Percentiles rank a stretch among this genome's conserved stretches.
phyloP scores from a whole-genome alignment of 2,329 filamentous ascomycete genomes.

The Epichloe gansuensis region DNA sequence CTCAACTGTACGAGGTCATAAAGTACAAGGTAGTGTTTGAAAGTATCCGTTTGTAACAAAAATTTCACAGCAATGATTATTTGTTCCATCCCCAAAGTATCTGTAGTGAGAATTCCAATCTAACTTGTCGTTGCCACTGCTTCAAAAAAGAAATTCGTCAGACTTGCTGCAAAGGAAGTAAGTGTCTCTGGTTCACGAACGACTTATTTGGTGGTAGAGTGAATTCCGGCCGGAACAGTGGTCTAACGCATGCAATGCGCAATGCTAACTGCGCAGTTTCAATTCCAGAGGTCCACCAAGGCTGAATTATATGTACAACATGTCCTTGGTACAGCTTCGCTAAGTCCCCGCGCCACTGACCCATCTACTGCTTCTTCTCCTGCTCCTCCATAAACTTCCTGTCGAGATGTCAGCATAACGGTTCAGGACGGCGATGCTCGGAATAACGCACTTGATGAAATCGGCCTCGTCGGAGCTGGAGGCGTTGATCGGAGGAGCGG shows the following conservation, averaged over 20 bases:
- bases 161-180: too few relatives aligned
- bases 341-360: conserved; percentile 6
- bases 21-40: too few relatives aligned
- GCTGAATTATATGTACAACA: conserved; percentile 20
- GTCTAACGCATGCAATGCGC: background rate
- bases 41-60: too few relatives aligned
- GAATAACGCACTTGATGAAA: conserved; percentile 47
- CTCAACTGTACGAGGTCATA: too few relatives aligned
- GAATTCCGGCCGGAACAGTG: background rate
- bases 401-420: background rate
- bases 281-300: background rate
- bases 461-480: conserved; percentile 49
- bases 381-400: conserved; percentile 29
- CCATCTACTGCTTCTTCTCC: conserved; percentile 27
- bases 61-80: too few relatives aligned
- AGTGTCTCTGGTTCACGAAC: too few relatives aligned
- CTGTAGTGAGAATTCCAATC: too few relatives aligned
- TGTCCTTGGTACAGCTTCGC: conserved; percentile 16
- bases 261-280: background rate
- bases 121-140: too few relatives aligned
- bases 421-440: background rate
- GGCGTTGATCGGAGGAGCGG: conserved; percentile 47
- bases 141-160: too few relatives aligned
- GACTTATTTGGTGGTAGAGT: too few relatives aligned
- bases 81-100: too few relatives aligned